Conservation (phyloP, 805 yeast genomes). For the Blastobotrys mokoenaii region DNA sequence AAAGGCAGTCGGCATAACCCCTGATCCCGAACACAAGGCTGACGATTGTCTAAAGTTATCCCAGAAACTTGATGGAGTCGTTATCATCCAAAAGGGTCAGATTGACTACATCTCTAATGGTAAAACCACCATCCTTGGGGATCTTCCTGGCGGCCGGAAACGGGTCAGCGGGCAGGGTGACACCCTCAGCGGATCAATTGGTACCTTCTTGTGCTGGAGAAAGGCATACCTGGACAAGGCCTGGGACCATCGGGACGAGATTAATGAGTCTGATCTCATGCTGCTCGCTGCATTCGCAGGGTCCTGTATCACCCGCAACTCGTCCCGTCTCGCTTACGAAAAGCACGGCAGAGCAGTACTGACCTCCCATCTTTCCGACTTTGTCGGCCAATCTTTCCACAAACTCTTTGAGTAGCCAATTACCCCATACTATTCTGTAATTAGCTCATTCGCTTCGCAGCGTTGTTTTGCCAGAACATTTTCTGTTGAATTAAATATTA, state of each 20-base stretch:
- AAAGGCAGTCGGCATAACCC: constrained; percentile 33
- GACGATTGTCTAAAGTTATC: constrained; percentile 38
- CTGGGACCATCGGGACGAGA: constrained; percentile 44
- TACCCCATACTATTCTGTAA: too few relatives aligned
- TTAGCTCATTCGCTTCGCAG: too few relatives aligned
- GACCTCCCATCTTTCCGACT: constrained; percentile 69
- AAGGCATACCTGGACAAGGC: constrained; percentile 47
- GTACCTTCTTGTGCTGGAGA: constrained; percentile 77
- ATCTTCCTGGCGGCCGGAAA: constrained; percentile 55
- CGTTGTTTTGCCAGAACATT: too few relatives aligned
- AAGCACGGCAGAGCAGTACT: constrained; percentile 71
- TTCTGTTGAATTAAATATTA: too few relatives aligned
- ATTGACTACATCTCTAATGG: constrained; percentile 56
- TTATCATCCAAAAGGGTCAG: constrained; percentile 66
- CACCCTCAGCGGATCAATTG: constrained; percentile 77
- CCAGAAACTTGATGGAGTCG: constrained; percentile 43
- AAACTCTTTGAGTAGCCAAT: constrained; percentile 29
- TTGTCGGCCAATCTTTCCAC: constrained; percentile 56
- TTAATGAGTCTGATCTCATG: constrained; percentile 28
- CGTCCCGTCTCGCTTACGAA: constrained; percentile 57
- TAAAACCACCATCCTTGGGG: constrained; percentile 35
- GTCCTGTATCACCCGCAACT: constrained; percentile 52
- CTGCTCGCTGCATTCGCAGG: constrained; percentile 56
- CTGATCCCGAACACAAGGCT: constrained; percentile 12
- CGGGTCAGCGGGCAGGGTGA: constrained; percentile 98